Evolutionary conservation across 352 stramenopile species (phyloP).

Genomic region (Elongisporangium senticosum): DNA sequence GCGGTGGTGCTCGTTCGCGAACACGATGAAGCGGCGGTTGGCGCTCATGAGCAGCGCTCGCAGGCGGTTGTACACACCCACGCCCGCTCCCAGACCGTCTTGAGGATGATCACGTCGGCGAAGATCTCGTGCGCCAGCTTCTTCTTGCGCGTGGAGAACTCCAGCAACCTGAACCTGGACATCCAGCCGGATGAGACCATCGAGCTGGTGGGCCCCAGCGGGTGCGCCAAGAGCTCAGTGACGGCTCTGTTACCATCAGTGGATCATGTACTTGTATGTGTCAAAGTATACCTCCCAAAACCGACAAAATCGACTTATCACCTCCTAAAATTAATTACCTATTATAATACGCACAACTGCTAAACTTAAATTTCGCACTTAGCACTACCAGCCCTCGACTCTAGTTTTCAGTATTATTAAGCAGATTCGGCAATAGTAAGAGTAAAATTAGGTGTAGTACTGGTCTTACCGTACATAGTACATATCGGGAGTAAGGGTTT

Average conservation of each 20-base stretch:
- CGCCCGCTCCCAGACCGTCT: constrained; percentile 89
- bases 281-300: no score
- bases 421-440: no score
- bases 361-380: no score
- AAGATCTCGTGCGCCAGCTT: constrained; percentile 49
- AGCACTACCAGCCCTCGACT: no score
- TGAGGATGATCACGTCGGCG: constrained; percentile 84
- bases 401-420: no score
- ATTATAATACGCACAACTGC: no score
- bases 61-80: constrained; percentile 87
- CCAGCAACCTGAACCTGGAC: constrained; percentile 40
- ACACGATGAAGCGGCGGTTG: constrained; percentile 87
- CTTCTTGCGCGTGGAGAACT: constrained; percentile 55
- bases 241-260: constrained; percentile 60
- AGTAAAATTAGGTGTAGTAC: no score
- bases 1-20: constrained; percentile 91
- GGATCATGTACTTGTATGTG: no score
- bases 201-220: constrained; percentile 63
- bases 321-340: no score
- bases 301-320: no score
- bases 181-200: constrained; percentile 62
- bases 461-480: no score
- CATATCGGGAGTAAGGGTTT: no score
- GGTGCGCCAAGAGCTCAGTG: constrained; percentile 72
- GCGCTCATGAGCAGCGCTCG: constrained; percentile 79